These are phyloP conservation scores for Neurospora sp. DNA, from an alignment of 495 filamentous ascomycete genomes.

Conservation along the genomic window DNA sequence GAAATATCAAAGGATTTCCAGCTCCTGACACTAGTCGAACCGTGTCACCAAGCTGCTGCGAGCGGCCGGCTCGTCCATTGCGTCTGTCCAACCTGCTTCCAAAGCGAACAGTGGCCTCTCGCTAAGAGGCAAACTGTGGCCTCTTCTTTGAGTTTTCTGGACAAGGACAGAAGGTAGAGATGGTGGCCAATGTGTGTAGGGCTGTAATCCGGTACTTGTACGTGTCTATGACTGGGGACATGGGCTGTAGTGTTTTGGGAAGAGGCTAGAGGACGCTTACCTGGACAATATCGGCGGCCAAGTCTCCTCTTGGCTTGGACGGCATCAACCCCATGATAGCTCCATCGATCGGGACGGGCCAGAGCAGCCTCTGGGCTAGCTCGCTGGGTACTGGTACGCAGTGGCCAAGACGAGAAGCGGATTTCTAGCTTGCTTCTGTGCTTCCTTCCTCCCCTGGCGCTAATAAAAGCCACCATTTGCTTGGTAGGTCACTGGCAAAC, in stretches of 20 bases:
- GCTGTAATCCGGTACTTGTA: not conserved
- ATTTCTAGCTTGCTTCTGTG: slow-evolving; percentile 5
- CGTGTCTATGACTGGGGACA: not conserved
- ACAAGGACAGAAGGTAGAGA: not conserved
- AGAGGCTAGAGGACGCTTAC: not conserved
- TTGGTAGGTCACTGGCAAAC: not conserved
- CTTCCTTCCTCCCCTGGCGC: not conserved
- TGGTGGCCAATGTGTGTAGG: not conserved
- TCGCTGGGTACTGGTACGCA: not conserved
- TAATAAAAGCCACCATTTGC: not conserved
- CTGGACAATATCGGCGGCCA: not conserved
- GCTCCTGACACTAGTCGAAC: not conserved
- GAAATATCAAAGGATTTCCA: not conserved
- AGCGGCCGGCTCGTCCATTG: not conserved
- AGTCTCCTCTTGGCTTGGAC: not conserved
- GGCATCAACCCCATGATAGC: not conserved
- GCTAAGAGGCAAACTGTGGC: not conserved
- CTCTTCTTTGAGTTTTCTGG: not conserved
- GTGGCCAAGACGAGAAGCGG: slow-evolving; percentile 16
- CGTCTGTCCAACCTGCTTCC: not conserved
- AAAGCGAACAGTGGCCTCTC: not conserved
- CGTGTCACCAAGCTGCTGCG: not conserved
- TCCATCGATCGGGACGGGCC: not conserved
- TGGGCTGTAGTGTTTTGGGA: not conserved
- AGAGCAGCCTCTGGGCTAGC: not conserved